Conservation (phyloP, 2,329 filamentous ascomycete genomes). For the Fusarium metavorans region DNA sequence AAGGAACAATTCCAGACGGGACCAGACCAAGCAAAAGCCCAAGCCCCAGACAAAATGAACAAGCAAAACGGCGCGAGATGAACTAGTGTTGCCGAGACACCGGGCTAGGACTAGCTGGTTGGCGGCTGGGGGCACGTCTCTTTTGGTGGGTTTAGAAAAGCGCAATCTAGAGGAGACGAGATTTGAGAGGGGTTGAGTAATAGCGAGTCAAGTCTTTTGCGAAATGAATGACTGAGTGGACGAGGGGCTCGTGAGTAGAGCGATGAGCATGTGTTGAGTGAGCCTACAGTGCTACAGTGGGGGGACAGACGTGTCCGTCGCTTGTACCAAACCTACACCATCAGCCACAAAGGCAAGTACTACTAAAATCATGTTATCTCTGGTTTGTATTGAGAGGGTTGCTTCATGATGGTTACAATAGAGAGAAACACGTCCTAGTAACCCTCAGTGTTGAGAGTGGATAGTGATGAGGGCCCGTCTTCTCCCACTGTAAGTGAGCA, state of each 20-base stretch:
- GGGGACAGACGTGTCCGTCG: not conserved
- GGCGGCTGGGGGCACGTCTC: not conserved
- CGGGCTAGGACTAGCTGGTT: conserved; percentile 30
- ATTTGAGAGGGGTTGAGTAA: conserved; percentile 5
- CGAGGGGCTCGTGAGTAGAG: not conserved
- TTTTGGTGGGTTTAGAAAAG: not conserved
- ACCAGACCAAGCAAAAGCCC: conserved; percentile 6
- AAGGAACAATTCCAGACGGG: conserved; percentile 22
- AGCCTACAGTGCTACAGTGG: not conserved
- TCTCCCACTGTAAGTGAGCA: conserved; percentile 4
- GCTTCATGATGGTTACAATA: not conserved
- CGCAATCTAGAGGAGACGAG: conserved; percentile 14
- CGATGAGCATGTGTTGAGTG: not conserved
- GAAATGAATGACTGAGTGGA: not conserved
- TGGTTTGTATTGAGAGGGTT: not conserved
- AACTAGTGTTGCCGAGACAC: conserved; percentile 40
- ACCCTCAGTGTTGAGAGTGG: not conserved
- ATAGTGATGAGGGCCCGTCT: not conserved
- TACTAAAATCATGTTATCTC: not conserved
- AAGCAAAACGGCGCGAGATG: conserved; percentile 32
- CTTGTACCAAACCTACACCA: not conserved
- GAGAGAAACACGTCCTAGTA: not conserved
- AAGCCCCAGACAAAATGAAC: conserved; percentile 31
- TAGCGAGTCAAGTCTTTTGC: not conserved
- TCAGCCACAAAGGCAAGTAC: not conserved